phyloP scores from a whole-genome alignment of 129 eudicot genomes.

The Silybum marianum region DNA sequence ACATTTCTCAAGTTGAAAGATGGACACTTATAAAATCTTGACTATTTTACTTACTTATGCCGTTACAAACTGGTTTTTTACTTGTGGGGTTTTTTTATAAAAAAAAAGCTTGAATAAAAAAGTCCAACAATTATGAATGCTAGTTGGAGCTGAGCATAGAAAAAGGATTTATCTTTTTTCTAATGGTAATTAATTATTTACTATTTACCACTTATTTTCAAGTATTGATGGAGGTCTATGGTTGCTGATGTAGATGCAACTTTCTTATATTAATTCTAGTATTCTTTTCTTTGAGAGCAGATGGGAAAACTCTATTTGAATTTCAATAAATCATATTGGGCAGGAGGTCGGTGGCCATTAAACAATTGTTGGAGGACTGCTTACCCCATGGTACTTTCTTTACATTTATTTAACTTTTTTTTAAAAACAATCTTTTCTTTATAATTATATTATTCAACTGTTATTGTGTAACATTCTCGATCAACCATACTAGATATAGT shows the following conservation, averaged over 20 bases:
- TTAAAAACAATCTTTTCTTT: slow-evolving; percentile 3
- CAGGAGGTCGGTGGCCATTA: slow-evolving; percentile 58
- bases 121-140: no score
- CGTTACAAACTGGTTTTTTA: no score
- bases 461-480: not conserved
- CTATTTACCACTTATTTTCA: not conserved
- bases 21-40: no score
- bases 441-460: not conserved
- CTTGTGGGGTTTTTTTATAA: not conserved
- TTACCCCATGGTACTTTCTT: slow-evolving; percentile 19
- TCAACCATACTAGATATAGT: not conserved
- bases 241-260: not conserved
- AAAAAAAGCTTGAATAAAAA: no score
- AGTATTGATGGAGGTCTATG: not conserved
- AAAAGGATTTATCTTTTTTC: not conserved
- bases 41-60: no score
- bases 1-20: not conserved
- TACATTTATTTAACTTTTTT: slow-evolving; percentile 4
- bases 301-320: slow-evolving; percentile 43
- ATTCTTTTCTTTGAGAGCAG: slow-evolving; percentile 17
- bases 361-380: slow-evolving; percentile 34
- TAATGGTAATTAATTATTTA: slow-evolving; percentile 17
- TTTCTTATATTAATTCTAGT: not conserved
- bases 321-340: slow-evolving; percentile 30
- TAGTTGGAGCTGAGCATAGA: not conserved